phyloP scores from a whole-genome alignment of 805 yeast species.

The Lachancea meyersii region DNA sequence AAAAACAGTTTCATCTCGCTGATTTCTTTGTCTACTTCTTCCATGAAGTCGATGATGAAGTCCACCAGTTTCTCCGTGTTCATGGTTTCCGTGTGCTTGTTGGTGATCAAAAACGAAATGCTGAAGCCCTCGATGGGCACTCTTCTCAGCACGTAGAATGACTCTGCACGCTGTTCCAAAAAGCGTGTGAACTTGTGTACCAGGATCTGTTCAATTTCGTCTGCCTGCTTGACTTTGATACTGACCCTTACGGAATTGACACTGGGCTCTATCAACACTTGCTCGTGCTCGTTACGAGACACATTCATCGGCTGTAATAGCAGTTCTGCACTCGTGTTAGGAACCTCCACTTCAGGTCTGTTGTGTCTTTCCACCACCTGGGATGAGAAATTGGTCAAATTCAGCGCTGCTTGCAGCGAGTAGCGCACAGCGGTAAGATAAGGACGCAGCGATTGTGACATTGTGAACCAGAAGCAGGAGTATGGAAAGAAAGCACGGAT shows the following conservation, averaged over 20 bases:
- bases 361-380: conserved; percentile 96
- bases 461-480: background rate
- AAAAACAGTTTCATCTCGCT: conserved; percentile 96
- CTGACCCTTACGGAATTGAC: conserved; percentile 88
- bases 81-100: conserved; percentile 93
- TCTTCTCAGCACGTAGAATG: conserved; percentile 85
- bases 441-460: conserved; percentile 97
- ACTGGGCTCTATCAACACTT: conserved; percentile 87
- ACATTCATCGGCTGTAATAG: conserved; percentile 83
- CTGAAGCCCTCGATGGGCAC: conserved; percentile 87
- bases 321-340: conserved; percentile 70
- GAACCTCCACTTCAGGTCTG: conserved; percentile 90
- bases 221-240: conserved; percentile 92
- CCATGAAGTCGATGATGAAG: conserved; percentile 97
- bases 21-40: conserved; percentile 96
- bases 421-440: conserved; percentile 89
- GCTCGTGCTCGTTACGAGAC: conserved; percentile 89
- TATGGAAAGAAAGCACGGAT: too few species aligned
- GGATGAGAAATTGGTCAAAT: conserved; percentile 89
- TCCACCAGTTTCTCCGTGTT: conserved; percentile 92
- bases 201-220: conserved; percentile 89
- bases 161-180: conserved; percentile 91
- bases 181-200: conserved; percentile 94
- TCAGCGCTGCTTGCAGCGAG: conserved; percentile 87
- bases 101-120: conserved; percentile 87